A percentile compares a stretch with the other conserved stretches of the same genome.
Evolutionary conservation across 345 rosid genomes (phyloP).

Genomic region (Pistacia vera): DNA sequence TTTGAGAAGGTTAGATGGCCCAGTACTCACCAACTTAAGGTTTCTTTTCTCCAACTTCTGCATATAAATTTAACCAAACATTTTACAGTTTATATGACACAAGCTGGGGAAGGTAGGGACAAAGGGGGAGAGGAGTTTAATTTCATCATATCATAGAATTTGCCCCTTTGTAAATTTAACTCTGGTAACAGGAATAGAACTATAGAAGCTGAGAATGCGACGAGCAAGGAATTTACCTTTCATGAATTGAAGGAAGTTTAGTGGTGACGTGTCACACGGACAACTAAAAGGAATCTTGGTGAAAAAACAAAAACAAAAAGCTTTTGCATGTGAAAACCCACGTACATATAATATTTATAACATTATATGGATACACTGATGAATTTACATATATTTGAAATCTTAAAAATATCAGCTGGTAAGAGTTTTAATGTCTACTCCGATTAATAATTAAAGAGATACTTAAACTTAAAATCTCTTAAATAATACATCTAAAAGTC

Average conservation of each 20-base stretch:
- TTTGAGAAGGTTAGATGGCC: not conserved
- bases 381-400: no score
- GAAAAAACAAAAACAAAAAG: constrained; percentile 13
- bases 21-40: not conserved
- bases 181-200: not conserved
- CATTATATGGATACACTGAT: not conserved
- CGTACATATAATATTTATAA: not conserved
- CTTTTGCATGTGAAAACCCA: constrained; percentile 28
- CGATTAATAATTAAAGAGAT: no score
- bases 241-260: not conserved
- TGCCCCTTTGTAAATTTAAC: not conserved
- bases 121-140: not conserved
- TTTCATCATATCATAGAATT: not conserved
- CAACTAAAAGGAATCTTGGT: constrained; percentile 11
- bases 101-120: not conserved
- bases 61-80: not conserved
- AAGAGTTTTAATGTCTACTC: no score
- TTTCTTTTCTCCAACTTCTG: not conserved
- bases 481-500: no score
- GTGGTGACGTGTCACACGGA: constrained; percentile 18
- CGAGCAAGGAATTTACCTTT: not conserved
- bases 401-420: no score
- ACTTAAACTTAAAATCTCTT: no score
- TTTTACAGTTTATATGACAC: not conserved
- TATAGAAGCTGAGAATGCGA: not conserved